Base-by-base conservation (phyloP, 441 rosid genomes). In the Caryocar brasiliense region DNA sequence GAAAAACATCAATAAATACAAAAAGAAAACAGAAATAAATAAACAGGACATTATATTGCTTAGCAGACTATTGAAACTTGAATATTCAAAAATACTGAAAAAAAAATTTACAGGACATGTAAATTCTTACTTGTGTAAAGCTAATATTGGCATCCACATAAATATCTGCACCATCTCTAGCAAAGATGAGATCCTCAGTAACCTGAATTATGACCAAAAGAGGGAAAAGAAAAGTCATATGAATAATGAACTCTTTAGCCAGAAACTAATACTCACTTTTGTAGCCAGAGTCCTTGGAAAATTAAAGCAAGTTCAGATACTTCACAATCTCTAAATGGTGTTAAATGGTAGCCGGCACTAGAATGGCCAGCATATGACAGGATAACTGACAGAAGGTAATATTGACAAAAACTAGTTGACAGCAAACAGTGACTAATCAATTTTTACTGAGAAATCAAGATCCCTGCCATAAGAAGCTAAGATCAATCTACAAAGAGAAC, bases 131-230 rank as follows among this genome's bases (percentile, higher is more conserved):
- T 62, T 86, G 88, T 40, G 85, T 82, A 71, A 91, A 82, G 81
- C 86, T 84, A 65, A 91, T 82, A 57, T 79, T 75, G 59, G 83
- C 78, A 66, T 80, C 82, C 64, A 86, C 90, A 40, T 79, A 86
- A 19, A 91, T 48, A 81, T 91, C 93, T 53, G 92, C 84, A 55
- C 98, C 95, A 40, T 91, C 86, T 73, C 95, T 78, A 11, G 85
- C 26, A 77, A 91, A 91, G 55, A 70, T 54, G 11, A 78, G 72
- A 75, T 91, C 98, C 37, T 78, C 73, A 23, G 86, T 85, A 34
- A 86, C 95, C 98, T 86, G 67, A 47, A 73, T 51, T 51, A 61
- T 21, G 49, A 33, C 21, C 24, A 6, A 2, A 22, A 8, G 57
- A 42, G 39, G 28, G 12, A 34, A 44, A 58, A 10, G 29, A 29